Conservation (phyloP, 2,329 filamentous ascomycete species). For the Pezicula carpinea region DNA sequence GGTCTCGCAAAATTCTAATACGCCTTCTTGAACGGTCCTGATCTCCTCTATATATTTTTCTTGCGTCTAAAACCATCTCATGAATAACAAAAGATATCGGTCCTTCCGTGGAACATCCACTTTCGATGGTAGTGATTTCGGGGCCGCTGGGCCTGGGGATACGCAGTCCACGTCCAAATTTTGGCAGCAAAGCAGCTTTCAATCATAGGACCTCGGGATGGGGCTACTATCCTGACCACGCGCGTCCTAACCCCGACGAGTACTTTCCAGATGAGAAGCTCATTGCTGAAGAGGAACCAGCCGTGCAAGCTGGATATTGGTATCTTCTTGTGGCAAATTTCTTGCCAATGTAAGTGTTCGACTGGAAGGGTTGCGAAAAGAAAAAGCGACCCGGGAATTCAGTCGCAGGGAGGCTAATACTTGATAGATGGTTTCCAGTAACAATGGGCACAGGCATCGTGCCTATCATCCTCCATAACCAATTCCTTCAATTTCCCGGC, state of each 20-base stretch:
- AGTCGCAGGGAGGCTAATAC: background rate
- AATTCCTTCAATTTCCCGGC: background rate
- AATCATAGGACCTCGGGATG: background rate
- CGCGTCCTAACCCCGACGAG: background rate
- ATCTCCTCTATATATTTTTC: background rate
- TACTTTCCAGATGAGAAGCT: background rate
- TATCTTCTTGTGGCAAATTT: conserved; percentile 1
- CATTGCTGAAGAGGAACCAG: background rate
- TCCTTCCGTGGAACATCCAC: background rate
- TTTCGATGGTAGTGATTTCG: background rate
- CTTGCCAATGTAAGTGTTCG: conserved; percentile 1
- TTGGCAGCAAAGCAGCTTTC: background rate
- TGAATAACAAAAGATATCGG: background rate
- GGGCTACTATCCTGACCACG: background rate
- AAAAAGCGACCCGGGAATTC: background rate
- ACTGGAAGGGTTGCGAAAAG: background rate
- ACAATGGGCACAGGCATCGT: conserved; percentile 5
- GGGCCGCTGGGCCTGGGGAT: background rate
- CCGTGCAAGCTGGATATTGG: background rate
- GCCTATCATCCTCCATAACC: conserved; percentile 4
- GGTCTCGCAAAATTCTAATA: background rate
- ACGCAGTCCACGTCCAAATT: background rate
- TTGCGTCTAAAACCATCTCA: background rate
- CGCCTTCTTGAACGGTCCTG: background rate
- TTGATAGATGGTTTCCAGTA: conserved; percentile 3